These are phyloP conservation scores for Phytophthora podocarpi DNA, from an alignment of 352 stramenopile species.

Conservation along the genomic window DNA sequence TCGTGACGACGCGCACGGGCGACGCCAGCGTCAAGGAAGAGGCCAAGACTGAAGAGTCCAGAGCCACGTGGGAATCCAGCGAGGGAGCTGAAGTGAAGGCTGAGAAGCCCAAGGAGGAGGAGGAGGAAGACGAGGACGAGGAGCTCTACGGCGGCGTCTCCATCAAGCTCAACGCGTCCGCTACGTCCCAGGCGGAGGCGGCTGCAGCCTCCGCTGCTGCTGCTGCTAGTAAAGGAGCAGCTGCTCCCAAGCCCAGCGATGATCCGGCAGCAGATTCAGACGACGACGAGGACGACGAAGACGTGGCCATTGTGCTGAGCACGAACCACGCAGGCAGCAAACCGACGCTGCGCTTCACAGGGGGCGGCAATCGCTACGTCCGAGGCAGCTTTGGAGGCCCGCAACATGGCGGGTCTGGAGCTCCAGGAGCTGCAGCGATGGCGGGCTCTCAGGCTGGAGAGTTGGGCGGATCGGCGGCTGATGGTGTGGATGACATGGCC, in stretches of 20 bases:
- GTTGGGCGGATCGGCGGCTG: conserved; percentile 1
- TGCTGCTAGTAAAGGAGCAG: not conserved
- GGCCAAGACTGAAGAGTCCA: conserved; percentile 31
- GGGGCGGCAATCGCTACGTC: conserved; percentile 76
- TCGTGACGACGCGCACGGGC: conserved; percentile 44
- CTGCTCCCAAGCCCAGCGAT: conserved; percentile 5
- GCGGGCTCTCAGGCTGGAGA: conserved; percentile 25
- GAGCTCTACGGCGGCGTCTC: conserved; percentile 82
- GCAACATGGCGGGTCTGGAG: conserved; percentile 41
- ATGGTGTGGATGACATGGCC: conserved; percentile 71
- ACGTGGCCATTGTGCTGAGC: conserved; percentile 81
- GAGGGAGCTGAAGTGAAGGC: conserved; percentile 1
- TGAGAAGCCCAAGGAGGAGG: conserved; percentile 23
- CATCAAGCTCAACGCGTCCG: conserved; percentile 62
- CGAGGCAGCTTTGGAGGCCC: conserved; percentile 55
- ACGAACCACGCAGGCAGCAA: conserved; percentile 68
- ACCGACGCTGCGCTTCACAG: conserved; percentile 80
- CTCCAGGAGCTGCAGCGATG: not conserved
- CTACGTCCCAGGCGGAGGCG: conserved; percentile 31
- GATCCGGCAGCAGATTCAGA: conserved; percentile 60
- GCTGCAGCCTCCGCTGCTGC: conserved; percentile 12
- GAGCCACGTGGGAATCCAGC: conserved; percentile 30
- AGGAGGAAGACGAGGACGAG: conserved; percentile 74
- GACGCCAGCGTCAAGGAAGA: conserved; percentile 32
- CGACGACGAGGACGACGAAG: conserved; percentile 86